phyloP scores from a whole-genome alignment of 2,329 filamentous ascomycete species.

The Sclerotinia minor region DNA sequence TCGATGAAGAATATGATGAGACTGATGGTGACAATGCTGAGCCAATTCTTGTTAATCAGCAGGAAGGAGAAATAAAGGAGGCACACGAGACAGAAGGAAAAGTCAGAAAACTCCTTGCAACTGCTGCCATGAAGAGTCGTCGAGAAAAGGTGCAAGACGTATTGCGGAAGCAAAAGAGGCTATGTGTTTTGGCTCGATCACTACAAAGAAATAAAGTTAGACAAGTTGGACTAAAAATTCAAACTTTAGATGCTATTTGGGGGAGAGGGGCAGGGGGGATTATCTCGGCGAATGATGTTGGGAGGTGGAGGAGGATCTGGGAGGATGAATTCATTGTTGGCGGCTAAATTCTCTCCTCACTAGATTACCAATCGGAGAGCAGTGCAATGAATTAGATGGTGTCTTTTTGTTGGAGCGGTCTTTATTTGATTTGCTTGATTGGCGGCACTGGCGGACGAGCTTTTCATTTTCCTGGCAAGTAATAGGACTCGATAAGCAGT shows the following conservation, averaged over 20 bases:
- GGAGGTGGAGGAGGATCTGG: no score
- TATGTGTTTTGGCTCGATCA: background rate
- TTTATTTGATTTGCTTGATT: background rate
- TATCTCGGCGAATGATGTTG: no score
- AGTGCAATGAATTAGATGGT: background rate
- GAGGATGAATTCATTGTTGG: background rate
- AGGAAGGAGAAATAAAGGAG: rapidly evolving
- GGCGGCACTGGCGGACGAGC: background rate
- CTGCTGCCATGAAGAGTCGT: background rate
- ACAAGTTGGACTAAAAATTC: rapidly evolving
- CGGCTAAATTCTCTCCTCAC: background rate
- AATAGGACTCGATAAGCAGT: no score
- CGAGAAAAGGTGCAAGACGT: background rate
- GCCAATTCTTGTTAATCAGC: background rate
- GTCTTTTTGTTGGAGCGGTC: rapidly evolving
- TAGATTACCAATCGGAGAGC: background rate
- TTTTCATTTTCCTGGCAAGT: no score
- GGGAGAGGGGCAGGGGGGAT: no score
- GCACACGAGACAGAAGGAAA: rapidly evolving
- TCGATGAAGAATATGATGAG: background rate
- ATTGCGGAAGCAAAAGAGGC: background rate
- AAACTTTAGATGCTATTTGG: no score
- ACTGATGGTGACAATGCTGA: background rate
- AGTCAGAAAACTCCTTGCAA: background rate
- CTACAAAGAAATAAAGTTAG: background rate